Base-by-base conservation (phyloP, 768 basidiomycete species). In the Favolaschia claudopus region DNA sequence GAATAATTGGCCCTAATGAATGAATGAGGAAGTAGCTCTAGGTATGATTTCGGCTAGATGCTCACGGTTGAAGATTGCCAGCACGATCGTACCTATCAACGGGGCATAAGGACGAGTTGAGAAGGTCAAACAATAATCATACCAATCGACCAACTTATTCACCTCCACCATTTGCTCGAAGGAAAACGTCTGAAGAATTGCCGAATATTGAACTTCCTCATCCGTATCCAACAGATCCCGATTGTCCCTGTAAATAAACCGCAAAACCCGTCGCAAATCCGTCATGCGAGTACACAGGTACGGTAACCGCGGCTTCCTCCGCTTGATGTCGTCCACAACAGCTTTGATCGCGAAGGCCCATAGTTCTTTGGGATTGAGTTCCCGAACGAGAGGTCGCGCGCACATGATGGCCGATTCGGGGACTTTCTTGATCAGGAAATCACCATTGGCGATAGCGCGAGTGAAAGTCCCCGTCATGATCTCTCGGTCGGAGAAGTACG, bases 361-460 rank as follows among this genome's bases (percentile, higher is more conserved):
- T 10, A 48, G 31, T 20, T 48, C 25, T 33, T 48, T 48, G 5
- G 44, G 6, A 15, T 34, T 40, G 20, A 60, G 51, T 10, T 20
- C 10, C 4, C 36, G 17, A 13, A 15, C 32, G 4, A 53, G 13
- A n/a, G 58, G 58, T 12, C 51, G 58, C 28, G 45, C 29, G 31
- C 58, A 60, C 44, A 60, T 25, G 17, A 60, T 37, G 7, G 14
- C 13, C 1, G 53, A 29, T 2, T 4, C 14, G 2, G 44, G 39
- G 28, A 55, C 59, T 17, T 60, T 60, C 36, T 60, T 60, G 39
- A 60, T 44, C 32, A 60, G 1, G 32, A 55, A 60, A 2, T 37
- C 38, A 6, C 59, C 59, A 1, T 36, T 40, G 32, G 25, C 27
- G 6, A 28, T 34, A 2, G 17, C 19, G 22, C 47, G 45, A 4